Conservation (phyloP, 495 filamentous ascomycete species). For the Poronia punctata region DNA sequence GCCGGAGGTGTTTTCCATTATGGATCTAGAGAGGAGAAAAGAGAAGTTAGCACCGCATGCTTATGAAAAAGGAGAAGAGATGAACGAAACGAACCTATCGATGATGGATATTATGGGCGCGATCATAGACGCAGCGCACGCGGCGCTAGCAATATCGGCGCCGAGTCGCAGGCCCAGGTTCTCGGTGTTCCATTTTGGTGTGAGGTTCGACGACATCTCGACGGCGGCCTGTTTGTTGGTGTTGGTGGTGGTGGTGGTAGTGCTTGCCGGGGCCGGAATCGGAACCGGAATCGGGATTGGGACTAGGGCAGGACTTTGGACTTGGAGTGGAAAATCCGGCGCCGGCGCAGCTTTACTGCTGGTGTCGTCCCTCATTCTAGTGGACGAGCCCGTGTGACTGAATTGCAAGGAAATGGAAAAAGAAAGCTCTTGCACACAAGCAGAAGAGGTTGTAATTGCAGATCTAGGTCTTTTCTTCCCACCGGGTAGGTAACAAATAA, state of each 20-base stretch:
- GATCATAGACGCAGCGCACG: slow-evolving; percentile 70
- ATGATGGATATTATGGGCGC: slow-evolving; percentile 87
- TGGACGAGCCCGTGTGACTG: no score
- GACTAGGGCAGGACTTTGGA: background rate
- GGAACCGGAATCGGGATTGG: no score
- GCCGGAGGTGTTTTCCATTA: slow-evolving; percentile 93
- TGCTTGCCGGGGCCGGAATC: slow-evolving; percentile 6
- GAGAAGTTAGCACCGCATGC: slow-evolving; percentile 12
- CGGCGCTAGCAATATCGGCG: slow-evolving; percentile 68
- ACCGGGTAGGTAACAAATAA: no score
- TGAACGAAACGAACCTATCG: slow-evolving; percentile 56
- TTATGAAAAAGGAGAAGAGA: background rate
- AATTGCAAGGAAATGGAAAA: no score
- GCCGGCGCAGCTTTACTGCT: background rate
- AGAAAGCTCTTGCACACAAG: no score
- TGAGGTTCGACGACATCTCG: slow-evolving; percentile 16
- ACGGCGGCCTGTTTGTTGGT: slow-evolving; percentile 1
- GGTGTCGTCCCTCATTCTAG: slow-evolving; percentile 7
- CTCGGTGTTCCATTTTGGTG: slow-evolving; percentile 65
- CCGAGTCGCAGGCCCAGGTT: slow-evolving; percentile 60
- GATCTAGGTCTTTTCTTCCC: no score
- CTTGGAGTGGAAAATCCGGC: slow-evolving; percentile 1
- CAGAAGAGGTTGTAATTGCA: no score
- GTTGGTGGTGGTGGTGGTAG: no score
- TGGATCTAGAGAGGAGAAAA: slow-evolving; percentile 49